phyloP scores from a whole-genome alignment of 306 rosid genomes.

The Leucaena leucocephala region DNA sequence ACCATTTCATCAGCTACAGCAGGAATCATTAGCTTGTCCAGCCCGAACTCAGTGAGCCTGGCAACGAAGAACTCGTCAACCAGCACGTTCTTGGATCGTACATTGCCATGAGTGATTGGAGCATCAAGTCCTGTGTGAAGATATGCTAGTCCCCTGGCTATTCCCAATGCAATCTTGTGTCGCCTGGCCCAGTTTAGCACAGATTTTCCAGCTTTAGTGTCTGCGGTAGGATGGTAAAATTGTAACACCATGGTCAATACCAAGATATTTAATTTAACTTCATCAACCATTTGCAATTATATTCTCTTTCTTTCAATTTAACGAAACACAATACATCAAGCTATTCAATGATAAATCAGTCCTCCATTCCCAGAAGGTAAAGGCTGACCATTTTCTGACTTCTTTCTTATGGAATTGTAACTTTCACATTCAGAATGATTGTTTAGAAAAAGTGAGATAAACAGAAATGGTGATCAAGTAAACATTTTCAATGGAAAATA shows the following conservation, averaged over 20 bases:
- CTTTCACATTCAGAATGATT: not conserved
- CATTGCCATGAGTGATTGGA: constrained; percentile 88
- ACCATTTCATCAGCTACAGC: constrained; percentile 90
- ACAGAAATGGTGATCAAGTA: not conserved
- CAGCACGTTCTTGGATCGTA: constrained; percentile 88
- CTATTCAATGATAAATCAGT: no score
- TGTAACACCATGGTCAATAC: constrained; percentile 18
- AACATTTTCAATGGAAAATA: not conserved
- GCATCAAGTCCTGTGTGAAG: constrained; percentile 87
- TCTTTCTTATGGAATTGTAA: not conserved
- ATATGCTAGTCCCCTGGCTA: constrained; percentile 88
- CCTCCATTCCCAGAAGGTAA: not conserved
- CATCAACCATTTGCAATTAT: no score
- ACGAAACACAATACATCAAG: not conserved
- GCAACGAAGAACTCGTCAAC: constrained; percentile 86
- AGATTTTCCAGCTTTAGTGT: constrained; percentile 80
- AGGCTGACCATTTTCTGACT: not conserved
- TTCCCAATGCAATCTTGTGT: constrained; percentile 87
- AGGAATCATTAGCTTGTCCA: constrained; percentile 87
- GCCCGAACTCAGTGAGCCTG: constrained; percentile 80
- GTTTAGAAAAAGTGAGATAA: not conserved
- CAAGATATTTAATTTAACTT: not conserved
- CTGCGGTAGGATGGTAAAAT: constrained; percentile 51
- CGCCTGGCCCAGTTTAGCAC: constrained; percentile 97
- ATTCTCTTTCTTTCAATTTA: not conserved